Evolutionary conservation across 371 early-diverging fungal species (phyloP).

Genomic region (Mucor lusitanicus): DNA sequence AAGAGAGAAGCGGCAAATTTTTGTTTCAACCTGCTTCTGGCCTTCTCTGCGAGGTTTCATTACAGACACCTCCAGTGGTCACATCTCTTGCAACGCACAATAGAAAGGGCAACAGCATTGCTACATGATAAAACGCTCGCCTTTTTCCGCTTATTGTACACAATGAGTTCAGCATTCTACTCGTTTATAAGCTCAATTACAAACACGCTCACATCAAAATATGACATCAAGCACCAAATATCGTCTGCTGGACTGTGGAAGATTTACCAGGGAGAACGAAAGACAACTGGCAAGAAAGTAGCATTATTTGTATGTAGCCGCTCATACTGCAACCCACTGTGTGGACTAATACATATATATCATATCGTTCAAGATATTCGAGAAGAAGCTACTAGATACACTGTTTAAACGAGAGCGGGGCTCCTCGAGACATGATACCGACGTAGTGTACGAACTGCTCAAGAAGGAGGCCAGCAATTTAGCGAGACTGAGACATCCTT

Average conservation of each 20-base stretch:
- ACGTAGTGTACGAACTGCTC: constrained; percentile 60
- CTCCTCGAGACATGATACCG: constrained; percentile 54
- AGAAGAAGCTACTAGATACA: constrained; percentile 69
- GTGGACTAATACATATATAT: neutral
- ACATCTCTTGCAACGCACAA: neutral
- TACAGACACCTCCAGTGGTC: neutral
- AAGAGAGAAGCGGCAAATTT: neutral
- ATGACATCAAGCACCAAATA: constrained; percentile 57
- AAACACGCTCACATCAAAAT: constrained; percentile 48
- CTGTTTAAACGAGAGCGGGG: constrained; percentile 53
- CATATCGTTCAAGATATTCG: constrained; percentile 59
- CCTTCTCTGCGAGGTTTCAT: neutral
- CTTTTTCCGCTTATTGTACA: neutral
- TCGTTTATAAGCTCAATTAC: constrained; percentile 53
- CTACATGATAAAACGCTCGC: neutral
- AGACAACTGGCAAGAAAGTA: constrained; percentile 62
- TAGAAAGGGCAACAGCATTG: neutral
- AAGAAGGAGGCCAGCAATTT: constrained; percentile 71
- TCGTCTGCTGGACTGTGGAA: constrained; percentile 68
- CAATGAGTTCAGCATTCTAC: constrained; percentile 54
- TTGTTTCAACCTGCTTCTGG: neutral
- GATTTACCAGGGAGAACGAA: constrained; percentile 61
- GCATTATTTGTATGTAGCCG: constrained; percentile 57
- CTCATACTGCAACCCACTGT: neutral
- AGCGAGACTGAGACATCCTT: constrained; percentile 82